phyloP scores from a whole-genome alignment of 2,329 filamentous ascomycete species.

The Pyrenophora graminea region DNA sequence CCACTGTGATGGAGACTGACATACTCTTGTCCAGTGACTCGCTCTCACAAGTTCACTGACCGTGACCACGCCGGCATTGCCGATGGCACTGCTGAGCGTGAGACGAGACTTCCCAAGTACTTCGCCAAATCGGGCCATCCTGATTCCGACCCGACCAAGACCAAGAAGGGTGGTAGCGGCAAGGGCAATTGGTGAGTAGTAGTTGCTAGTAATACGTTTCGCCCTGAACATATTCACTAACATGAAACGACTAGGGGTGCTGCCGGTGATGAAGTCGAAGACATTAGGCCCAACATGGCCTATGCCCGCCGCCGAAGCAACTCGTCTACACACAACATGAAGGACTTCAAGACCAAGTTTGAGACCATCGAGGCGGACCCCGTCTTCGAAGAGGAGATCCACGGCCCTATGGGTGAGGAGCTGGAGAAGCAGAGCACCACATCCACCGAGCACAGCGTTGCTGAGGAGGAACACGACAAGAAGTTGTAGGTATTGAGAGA shows the following conservation, averaged over 20 bases:
- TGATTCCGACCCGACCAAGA: slow-evolving; percentile 85
- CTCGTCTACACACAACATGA: slow-evolving; percentile 73
- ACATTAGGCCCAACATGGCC: slow-evolving; percentile 80
- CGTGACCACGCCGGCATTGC: slow-evolving; percentile 83
- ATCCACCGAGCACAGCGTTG: slow-evolving; percentile 60
- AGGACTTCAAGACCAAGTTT: slow-evolving; percentile 95
- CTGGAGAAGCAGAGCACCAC: slow-evolving; percentile 59
- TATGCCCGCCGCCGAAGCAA: slow-evolving; percentile 92
- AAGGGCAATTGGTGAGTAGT: slow-evolving; percentile 88
- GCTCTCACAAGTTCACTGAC: slow-evolving; percentile 94
- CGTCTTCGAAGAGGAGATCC: slow-evolving; percentile 85
- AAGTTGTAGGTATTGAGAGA: slow-evolving; percentile 44
- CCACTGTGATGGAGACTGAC: too few relatives aligned
- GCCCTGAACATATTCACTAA: slow-evolving; percentile 17
- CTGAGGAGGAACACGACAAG: slow-evolving; percentile 58
- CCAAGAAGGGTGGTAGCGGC: slow-evolving; percentile 94
- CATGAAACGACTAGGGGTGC: slow-evolving; percentile 68
- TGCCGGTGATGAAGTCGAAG: slow-evolving; percentile 80
- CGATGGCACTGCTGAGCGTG: slow-evolving; percentile 70
- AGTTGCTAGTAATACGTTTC: neutral
- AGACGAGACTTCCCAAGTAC: slow-evolving; percentile 84
- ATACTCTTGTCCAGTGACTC: slow-evolving; percentile 72
- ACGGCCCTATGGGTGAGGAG: slow-evolving; percentile 66
- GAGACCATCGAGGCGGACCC: slow-evolving; percentile 87
- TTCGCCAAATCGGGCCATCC: slow-evolving; percentile 86